Evolutionary conservation across 192 early-diverging fungal genomes (phyloP).

Genomic region (Mortierella antarctica): DNA sequence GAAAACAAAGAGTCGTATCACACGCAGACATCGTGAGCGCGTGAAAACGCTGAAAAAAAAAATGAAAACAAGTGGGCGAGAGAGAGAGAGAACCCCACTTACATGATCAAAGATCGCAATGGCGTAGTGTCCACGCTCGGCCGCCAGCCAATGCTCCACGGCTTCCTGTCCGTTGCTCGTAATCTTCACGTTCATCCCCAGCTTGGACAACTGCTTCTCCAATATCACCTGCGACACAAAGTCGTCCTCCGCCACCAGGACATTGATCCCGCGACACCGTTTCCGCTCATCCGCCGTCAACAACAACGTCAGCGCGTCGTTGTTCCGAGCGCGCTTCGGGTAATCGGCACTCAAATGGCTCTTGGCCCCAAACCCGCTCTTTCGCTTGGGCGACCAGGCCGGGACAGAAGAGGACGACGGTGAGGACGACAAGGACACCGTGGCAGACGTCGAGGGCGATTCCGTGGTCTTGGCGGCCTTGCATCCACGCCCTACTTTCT

Average conservation of each 20-base stretch:
- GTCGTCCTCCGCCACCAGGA: constrained; percentile 46
- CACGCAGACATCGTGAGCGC: background rate
- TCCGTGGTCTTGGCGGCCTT: background rate
- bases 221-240: constrained; percentile 53
- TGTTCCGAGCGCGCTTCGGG: constrained; percentile 38
- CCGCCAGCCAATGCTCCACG: constrained; percentile 34
- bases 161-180: constrained; percentile 49
- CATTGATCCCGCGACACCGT: constrained; percentile 32
- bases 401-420: background rate
- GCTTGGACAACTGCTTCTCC: constrained; percentile 50
- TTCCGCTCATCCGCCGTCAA: constrained; percentile 28
- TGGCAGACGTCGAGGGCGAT: background rate
- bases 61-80: background rate
- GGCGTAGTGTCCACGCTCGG: constrained; percentile 34
- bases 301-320: constrained; percentile 39
- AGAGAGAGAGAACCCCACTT: constrained; percentile 6
- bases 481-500: background rate
- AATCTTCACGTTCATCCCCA: constrained; percentile 48
- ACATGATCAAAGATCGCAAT: constrained; percentile 54
- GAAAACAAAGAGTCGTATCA: background rate
- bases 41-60: background rate
- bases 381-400: background rate
- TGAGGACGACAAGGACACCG: background rate
- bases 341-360: background rate
- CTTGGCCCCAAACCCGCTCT: background rate